phyloP scores from a whole-genome alignment of 148 eudicot genomes.

The Rhododendron ferrugineum region DNA sequence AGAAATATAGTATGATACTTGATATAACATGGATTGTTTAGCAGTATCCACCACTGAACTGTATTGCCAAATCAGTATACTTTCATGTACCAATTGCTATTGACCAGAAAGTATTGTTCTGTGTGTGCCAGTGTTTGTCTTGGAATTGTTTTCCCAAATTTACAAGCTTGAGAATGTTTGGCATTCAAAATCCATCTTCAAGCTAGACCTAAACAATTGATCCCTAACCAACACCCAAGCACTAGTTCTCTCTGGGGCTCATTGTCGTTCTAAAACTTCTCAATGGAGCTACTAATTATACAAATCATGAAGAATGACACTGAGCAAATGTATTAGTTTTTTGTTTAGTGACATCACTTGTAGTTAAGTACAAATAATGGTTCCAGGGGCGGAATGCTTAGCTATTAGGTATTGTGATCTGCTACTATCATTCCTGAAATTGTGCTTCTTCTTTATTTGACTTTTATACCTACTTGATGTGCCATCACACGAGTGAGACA shows the following conservation, averaged over 20 bases:
- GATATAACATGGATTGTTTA: background rate
- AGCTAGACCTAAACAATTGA: background rate
- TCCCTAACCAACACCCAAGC: background rate
- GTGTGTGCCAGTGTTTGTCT: background rate
- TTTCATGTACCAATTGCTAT: background rate
- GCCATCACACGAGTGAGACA: background rate
- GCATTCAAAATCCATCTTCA: background rate
- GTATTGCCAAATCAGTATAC: background rate
- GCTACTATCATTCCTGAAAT: background rate
- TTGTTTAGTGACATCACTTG: background rate
- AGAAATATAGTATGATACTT: background rate
- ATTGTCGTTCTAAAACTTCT: background rate
- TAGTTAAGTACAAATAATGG: background rate
- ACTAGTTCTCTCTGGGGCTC: background rate
- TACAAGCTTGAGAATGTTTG: background rate
- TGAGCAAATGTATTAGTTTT: background rate
- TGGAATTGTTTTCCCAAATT: background rate
- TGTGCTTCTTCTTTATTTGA: background rate
- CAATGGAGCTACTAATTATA: background rate
- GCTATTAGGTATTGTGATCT: background rate
- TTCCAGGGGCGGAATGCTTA: background rate
- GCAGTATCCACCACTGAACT: background rate
- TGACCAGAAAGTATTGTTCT: background rate
- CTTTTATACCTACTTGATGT: background rate
- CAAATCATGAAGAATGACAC: background rate